Base-by-base conservation (phyloP, 768 basidiomycete species). In the Amanita muscaria region DNA sequence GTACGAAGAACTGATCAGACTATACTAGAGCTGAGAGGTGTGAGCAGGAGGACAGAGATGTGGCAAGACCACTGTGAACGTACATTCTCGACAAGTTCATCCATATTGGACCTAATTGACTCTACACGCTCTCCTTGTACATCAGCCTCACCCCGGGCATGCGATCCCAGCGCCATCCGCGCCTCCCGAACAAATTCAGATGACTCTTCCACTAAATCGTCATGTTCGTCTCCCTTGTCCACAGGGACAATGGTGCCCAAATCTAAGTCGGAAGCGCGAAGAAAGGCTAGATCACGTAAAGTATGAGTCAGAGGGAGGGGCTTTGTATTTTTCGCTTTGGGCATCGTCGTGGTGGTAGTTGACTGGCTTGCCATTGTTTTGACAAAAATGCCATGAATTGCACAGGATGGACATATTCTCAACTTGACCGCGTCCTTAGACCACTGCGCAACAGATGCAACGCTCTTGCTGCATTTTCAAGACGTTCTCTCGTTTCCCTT, bases 211-310 rank as follows among this genome's bases (percentile, higher is more conserved):
- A 83, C 69, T 21, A 71, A 65, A 32, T 51, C 50, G 29, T 73
- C 64, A 14, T 59, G 49, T 40, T 50, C 25, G 7, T 36, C 51
- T 22, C 42, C 31, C 41, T 42, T 22, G 37, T 25, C 30, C 34
- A 49, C 43, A 51, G 59, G 53, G 45, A 58, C 16, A 39, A 64
- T 48, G 44, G 60, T 42, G 10, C 54, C 53, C 22, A 69, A 45
- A 50, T 69, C 63, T 14, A 63, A 34, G 29, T 72, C 75, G 8
- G 80, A 77, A 21, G 76, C 76, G 22, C 81, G 75, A 15, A 88
- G 64, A 24, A 85, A 60, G 4, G 86, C 84, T 18, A 89, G 74
- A 60, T 89, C 87, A 10, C 73, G 79, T 29, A 88, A 68, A 5
- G 77, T 78, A 45, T 77, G 72, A 47, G 67, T 59, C 23, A 86